These are phyloP conservation scores for Raffaelea arxii DNA, from an alignment of 2,329 filamentous ascomycete genomes.

Conservation along the genomic window DNA sequence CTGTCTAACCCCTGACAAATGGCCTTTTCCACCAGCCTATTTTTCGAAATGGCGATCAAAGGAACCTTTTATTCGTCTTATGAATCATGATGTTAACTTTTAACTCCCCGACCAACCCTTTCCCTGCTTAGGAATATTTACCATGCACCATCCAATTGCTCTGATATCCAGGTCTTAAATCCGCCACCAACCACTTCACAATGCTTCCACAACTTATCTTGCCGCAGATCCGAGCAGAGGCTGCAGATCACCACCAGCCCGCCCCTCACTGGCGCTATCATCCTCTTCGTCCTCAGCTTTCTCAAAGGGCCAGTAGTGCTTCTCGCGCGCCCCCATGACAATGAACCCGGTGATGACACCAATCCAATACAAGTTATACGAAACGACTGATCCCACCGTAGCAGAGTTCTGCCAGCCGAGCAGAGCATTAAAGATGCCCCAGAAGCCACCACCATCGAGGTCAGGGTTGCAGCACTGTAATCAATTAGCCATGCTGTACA, in stretches of 20 bases:
- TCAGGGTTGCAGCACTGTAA: conserved; percentile 67
- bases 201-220: no score
- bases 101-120: no score
- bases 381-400: conserved; percentile 76
- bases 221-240: conserved; percentile 2
- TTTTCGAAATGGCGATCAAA: no score
- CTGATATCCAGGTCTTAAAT: no score
- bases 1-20: no score
- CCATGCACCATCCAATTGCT: no score
- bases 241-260: conserved; percentile 3
- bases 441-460: conserved; percentile 60
- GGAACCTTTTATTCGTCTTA: no score
- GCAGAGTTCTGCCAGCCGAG: conserved; percentile 84
- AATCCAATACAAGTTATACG: conserved; percentile 85
- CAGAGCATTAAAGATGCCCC: conserved; percentile 81
- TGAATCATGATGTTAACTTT: no score
- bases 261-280: background rate
- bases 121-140: no score
- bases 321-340: conserved; percentile 9
- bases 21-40: no score
- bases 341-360: conserved; percentile 9
- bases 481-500: background rate
- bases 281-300: background rate
- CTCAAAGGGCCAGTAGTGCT: conserved; percentile 4
- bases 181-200: no score